Evolutionary conservation across 2,329 filamentous ascomycete genomes (phyloP).

Genomic region (Colletotrichum aenigma): DNA sequence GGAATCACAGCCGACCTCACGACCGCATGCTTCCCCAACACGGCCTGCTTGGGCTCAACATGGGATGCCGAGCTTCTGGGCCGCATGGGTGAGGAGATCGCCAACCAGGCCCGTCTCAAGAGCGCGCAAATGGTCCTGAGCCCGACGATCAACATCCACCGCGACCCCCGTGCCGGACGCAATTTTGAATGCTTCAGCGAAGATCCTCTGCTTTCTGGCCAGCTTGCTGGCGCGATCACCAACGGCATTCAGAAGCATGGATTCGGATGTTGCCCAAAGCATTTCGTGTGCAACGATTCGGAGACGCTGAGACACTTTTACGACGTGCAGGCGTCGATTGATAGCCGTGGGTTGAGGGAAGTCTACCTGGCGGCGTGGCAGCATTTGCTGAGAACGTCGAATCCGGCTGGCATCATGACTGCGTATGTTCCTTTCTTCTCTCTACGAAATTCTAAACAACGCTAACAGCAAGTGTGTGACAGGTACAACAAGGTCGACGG

Average conservation of each 20-base stretch:
- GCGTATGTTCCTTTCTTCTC: neutral
- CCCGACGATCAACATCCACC: constrained; percentile 56
- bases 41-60: constrained; percentile 20
- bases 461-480: neutral
- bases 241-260: constrained; percentile 41
- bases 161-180: constrained; percentile 45
- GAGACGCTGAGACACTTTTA: constrained; percentile 23
- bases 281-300: constrained; percentile 43
- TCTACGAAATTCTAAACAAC: too few relatives aligned
- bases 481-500: constrained; percentile 32
- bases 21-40: constrained; percentile 23
- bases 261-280: constrained; percentile 41
- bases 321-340: constrained; percentile 6
- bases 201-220: constrained; percentile 46
- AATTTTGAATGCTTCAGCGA: constrained; percentile 48
- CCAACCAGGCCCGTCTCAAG: constrained; percentile 46
- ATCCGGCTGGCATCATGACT: constrained; percentile 22
- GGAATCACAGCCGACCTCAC: constrained; percentile 15
- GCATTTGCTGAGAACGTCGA: constrained; percentile 13
- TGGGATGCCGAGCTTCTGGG: constrained; percentile 22
- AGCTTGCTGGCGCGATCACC: constrained; percentile 42
- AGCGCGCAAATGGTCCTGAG: constrained; percentile 75
- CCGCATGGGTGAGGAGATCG: constrained; percentile 17
- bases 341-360: constrained; percentile 19
- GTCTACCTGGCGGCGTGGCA: constrained; percentile 25